Conservation (phyloP, 108 stramenopile genomes). For the Conticribra weissflogii region DNA sequence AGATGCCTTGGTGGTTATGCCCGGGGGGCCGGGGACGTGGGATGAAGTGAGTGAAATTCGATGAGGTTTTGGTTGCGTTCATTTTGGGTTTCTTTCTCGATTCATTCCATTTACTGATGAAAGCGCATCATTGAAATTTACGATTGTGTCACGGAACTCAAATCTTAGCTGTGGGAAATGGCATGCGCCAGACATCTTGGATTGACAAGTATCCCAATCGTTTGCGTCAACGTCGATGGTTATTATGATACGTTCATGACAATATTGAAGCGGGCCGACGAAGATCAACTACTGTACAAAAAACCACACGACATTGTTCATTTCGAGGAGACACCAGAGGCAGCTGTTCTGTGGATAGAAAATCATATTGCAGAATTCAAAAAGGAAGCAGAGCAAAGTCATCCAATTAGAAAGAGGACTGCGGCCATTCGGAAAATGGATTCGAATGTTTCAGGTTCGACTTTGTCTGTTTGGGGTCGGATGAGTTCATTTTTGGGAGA, state of each 20-base stretch:
- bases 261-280: constrained; percentile 71
- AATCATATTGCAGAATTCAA: constrained; percentile 23
- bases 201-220: constrained; percentile 74
- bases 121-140: not conserved
- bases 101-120: not conserved
- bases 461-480: constrained; percentile 28
- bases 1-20: constrained; percentile 89
- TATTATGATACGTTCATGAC: constrained; percentile 81
- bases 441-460: constrained; percentile 38
- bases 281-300: constrained; percentile 66
- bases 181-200: constrained; percentile 86
- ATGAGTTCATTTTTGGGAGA: constrained; percentile 46
- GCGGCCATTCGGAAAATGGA: constrained; percentile 39
- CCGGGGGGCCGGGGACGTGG: constrained; percentile 95
- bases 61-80: not conserved
- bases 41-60: constrained; percentile 64
- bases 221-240: constrained; percentile 84
- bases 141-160: too few species aligned
- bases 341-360: constrained; percentile 45
- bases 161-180: constrained; percentile 81
- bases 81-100: constrained; percentile 9
- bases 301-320: constrained; percentile 80
- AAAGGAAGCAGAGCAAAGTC: constrained; percentile 11
- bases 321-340: constrained; percentile 66
- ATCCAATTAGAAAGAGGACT: constrained; percentile 22